Base-by-base conservation (phyloP, 1,284 basidiomycete species). In the Cryptococcus hybrid region DNA sequence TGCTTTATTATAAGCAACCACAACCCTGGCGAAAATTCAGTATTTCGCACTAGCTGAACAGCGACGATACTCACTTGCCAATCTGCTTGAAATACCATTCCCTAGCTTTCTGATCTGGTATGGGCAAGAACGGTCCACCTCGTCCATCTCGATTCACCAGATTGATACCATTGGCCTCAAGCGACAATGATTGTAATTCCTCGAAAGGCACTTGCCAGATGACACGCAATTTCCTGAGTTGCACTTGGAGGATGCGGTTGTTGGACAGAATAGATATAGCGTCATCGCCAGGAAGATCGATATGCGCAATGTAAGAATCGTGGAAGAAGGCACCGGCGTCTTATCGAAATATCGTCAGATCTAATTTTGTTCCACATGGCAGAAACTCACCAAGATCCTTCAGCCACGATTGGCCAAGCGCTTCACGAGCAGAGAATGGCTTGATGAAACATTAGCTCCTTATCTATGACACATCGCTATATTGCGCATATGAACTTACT, bases 401-500 rank as follows among this genome's bases (percentile, higher is more conserved):
- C 82, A 99, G 87, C 96, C 96, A 99, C 68, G 88, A 92, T 75
- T 99, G 96, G 5, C 96, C 96, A 3, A 92, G 80, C 0, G 95
- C 92, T 74, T 97, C 94, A 7, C 92, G 86, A 37, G 85, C 83
- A 51, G 88, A 89, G 79, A 90, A 99, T 0, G 93, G 85, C 88
- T 93, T 64, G 15, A 40, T 11, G 35, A 30, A 30, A 30, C 30
- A 30, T 9, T 47, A 24, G 5, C 11, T 38, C 12, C n/a, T 30
- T 30, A 43, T 40, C 34, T 24, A n/a, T 12, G 47, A 30, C 30
- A 30, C 30, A n/a, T 30, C 30, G 30, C 30, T 30, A 30, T 30
- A 18, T 7, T 8, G 45, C 12, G 9, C 18, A 40, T 39, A 24
- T 9, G 5, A 13, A 80, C 88, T 74, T 73, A 92, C 91, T 60